Percentiles rank a stretch among this genome's conserved stretches.
Evolutionary conservation across 495 filamentous ascomycete species (phyloP).

Genomic region (Aspergillus cavernicola): DNA sequence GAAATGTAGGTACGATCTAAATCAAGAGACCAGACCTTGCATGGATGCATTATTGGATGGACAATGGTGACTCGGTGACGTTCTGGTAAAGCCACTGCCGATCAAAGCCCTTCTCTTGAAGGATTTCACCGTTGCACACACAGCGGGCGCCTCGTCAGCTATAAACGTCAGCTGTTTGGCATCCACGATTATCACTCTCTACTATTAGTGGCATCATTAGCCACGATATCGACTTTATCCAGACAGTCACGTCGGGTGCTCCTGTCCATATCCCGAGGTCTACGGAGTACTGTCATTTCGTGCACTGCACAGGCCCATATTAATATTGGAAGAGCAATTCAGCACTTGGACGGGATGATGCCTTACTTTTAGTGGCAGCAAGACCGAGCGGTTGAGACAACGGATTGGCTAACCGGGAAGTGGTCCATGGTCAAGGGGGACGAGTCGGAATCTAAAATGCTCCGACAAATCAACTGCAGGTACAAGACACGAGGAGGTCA

Average conservation of each 20-base stretch:
- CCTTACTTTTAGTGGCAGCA: conserved; percentile 10
- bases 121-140: background rate
- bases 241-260: too few relatives aligned
- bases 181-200: too few relatives aligned
- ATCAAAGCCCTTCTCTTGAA: background rate
- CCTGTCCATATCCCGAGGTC: too few relatives aligned
- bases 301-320: too few relatives aligned
- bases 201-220: too few relatives aligned
- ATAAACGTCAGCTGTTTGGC: too few relatives aligned
- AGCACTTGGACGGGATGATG: conserved; percentile 36
- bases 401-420: conserved; percentile 25
- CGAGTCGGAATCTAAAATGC: background rate
- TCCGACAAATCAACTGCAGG: conserved; percentile 13
- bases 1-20: background rate
- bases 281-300: too few relatives aligned
- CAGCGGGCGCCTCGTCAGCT: too few relatives aligned
- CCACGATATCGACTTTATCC: too few relatives aligned
- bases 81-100: conserved; percentile 1
- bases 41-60: background rate
- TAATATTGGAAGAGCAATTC: conserved; percentile 11
- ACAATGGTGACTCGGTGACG: too few relatives aligned
- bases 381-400: conserved; percentile 13
- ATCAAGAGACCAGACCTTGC: background rate
- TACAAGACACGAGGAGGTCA: conserved; percentile 14
- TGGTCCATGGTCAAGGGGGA: conserved; percentile 17